Percentiles rank a stretch among this genome's conserved stretches.
These are phyloP conservation scores for Pestalotiopsis fici DNA, from an alignment of 2,329 filamentous ascomycete genomes.

Conservation along the genomic window DNA sequence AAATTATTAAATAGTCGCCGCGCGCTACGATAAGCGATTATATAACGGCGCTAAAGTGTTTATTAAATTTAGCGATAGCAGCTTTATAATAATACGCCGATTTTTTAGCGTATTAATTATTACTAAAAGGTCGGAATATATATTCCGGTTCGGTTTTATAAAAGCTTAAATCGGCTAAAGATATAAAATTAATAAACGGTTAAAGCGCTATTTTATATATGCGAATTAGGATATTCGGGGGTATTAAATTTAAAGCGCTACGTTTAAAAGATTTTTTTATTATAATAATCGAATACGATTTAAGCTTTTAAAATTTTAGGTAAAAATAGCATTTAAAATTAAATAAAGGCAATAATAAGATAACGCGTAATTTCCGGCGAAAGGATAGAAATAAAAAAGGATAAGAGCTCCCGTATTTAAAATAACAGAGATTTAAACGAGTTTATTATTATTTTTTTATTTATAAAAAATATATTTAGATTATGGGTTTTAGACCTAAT, in stretches of 20 bases:
- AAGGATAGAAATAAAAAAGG: too few species aligned
- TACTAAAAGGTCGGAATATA: not conserved
- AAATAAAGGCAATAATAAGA: too few species aligned
- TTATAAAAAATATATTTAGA: too few species aligned
- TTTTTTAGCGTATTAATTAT: not conserved
- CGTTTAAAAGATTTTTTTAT: not conserved
- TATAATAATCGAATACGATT: not conserved
- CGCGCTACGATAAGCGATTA: not conserved
- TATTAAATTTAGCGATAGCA: not conserved
- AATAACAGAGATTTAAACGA: too few species aligned
- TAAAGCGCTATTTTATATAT: not conserved
- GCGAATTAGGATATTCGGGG: not conserved
- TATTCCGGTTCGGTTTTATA: not conserved
- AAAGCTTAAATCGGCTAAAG: not conserved
- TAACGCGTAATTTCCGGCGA: too few species aligned
- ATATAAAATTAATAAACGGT: not conserved
- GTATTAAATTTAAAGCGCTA: not conserved
- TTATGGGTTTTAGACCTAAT: too few species aligned
- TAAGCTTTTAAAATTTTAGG: too few species aligned
- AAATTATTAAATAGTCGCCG: not conserved
- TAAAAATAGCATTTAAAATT: too few species aligned
- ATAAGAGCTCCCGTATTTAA: too few species aligned
- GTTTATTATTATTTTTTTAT: too few species aligned
- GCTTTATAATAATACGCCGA: not conserved
- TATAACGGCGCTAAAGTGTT: not conserved